Evolutionary conservation across 148 eudicot species (phyloP).

Genomic region (Rhododendron henanense): DNA sequence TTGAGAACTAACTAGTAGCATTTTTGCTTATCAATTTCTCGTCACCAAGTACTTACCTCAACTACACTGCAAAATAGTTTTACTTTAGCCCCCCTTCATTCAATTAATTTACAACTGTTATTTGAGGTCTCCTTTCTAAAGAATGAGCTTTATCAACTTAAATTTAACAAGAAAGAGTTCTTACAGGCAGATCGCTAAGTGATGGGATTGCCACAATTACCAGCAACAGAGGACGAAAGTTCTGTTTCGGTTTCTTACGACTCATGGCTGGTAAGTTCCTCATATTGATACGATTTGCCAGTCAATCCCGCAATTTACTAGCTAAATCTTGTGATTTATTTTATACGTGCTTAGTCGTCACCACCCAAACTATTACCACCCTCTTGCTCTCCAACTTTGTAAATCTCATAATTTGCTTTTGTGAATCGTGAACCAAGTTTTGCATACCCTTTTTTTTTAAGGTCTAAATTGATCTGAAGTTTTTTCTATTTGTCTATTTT

Average conservation of each 20-base stretch:
- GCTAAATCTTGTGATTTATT: no score
- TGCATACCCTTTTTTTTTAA: background rate
- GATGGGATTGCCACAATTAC: conserved; percentile 24
- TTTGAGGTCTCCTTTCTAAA: background rate
- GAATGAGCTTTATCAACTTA: background rate
- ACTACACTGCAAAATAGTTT: background rate
- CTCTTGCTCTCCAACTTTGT: background rate
- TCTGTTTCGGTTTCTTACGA: conserved; percentile 1
- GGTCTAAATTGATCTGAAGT: background rate
- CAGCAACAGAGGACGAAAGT: conserved; percentile 11
- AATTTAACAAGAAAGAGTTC: background rate
- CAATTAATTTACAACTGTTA: background rate
- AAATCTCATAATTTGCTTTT: background rate
- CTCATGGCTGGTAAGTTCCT: conserved; percentile 20
- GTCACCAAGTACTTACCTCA: background rate
- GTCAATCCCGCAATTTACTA: background rate
- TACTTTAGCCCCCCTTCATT: background rate
- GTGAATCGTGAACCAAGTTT: background rate
- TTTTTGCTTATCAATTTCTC: background rate
- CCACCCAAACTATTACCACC: background rate
- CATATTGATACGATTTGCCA: background rate
- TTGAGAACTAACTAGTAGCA: background rate
- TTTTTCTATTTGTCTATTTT: background rate
- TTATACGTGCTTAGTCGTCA: background rate
- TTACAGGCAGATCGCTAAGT: conserved; percentile 5